Evolutionary conservation across 495 filamentous ascomycete species (phyloP).

Genomic region (Parathielavia appendiculata): DNA sequence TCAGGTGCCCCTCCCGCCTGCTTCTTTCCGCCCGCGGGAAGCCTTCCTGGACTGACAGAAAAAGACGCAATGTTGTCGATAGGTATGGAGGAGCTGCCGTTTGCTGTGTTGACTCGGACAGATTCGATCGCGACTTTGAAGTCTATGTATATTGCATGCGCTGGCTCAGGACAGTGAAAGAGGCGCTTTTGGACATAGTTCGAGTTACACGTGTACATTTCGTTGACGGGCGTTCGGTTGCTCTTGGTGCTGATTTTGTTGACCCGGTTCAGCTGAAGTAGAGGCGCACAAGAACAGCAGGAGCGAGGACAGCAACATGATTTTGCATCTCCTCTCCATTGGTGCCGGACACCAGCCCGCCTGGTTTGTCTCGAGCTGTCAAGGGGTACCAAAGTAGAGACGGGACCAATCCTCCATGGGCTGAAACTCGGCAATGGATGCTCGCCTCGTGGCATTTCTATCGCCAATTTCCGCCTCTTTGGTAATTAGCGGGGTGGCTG

Average conservation of each 20-base stretch:
- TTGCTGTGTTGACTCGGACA: not conserved
- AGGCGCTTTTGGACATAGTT: not conserved
- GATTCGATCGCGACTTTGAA: not conserved
- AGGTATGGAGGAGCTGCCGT: too few relatives aligned
- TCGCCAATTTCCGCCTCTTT: constrained; percentile 19
- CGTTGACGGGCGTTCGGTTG: not conserved
- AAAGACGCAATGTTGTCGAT: too few relatives aligned
- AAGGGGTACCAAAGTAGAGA: too few relatives aligned
- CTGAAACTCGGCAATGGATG: constrained; percentile 2
- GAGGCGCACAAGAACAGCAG: too few relatives aligned
- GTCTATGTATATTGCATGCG: too few relatives aligned
- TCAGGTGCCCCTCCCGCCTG: not conserved
- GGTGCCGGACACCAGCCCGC: too few relatives aligned
- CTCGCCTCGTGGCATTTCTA: constrained; percentile 17
- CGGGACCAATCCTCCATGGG: too few relatives aligned
- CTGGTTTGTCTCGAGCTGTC: too few relatives aligned
- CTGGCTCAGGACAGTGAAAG: not conserved
- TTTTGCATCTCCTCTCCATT: too few relatives aligned
- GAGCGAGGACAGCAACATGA: too few relatives aligned
- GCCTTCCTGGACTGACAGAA: not conserved
- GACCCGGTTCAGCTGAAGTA: not conserved
- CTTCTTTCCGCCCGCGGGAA: not conserved
- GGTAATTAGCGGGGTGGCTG: constrained; percentile 17
- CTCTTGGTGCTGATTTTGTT: not conserved
- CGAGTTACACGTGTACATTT: not conserved